Conservation (phyloP, 2,329 filamentous ascomycete genomes). For the Penicillium brevicompactum region DNA sequence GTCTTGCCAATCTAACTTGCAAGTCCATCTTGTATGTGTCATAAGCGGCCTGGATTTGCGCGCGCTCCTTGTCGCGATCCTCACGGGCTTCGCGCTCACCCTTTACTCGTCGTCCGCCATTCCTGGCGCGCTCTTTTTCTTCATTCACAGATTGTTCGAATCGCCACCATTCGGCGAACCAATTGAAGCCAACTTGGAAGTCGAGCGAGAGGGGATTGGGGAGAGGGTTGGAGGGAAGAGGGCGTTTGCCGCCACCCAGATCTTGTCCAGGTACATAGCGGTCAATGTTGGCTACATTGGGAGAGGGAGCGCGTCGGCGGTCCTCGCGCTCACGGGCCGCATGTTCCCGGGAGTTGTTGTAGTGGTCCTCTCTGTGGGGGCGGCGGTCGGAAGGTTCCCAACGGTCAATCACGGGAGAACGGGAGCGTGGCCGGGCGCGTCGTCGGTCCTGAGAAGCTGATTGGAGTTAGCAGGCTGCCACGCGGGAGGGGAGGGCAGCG, state of each 20-base stretch:
- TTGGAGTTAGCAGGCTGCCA: not conserved
- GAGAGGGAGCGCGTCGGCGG: constrained; percentile 59
- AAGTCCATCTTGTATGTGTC: constrained; percentile 67
- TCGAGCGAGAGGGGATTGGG: constrained; percentile 65
- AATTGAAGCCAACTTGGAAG: constrained; percentile 68
- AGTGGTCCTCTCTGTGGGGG: constrained; percentile 59
- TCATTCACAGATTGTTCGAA: constrained; percentile 65
- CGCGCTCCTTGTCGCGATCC: constrained; percentile 63
- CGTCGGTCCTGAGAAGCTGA: constrained; percentile 46
- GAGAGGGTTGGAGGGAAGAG: constrained; percentile 58
- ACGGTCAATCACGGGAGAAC: constrained; percentile 65
- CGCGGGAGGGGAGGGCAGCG: not conserved
- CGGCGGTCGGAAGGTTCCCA: constrained; percentile 62
- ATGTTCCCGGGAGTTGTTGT: constrained; percentile 46
- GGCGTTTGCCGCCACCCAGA: constrained; percentile 51
- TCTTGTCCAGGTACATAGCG: constrained; percentile 67
- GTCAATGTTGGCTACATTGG: constrained; percentile 61
- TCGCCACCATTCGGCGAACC: constrained; percentile 70
- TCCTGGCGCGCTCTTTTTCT: constrained; percentile 63
- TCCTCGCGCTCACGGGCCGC: constrained; percentile 58
- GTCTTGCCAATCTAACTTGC: constrained; percentile 75
- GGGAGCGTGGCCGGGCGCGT: constrained; percentile 55
- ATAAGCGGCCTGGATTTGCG: constrained; percentile 66
- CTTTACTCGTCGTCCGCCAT: constrained; percentile 60
- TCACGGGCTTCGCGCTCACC: constrained; percentile 65